Evolutionary conservation across 2,329 filamentous ascomycete genomes (phyloP).

Genomic region (Paecilomyces dactylethromorphus): DNA sequence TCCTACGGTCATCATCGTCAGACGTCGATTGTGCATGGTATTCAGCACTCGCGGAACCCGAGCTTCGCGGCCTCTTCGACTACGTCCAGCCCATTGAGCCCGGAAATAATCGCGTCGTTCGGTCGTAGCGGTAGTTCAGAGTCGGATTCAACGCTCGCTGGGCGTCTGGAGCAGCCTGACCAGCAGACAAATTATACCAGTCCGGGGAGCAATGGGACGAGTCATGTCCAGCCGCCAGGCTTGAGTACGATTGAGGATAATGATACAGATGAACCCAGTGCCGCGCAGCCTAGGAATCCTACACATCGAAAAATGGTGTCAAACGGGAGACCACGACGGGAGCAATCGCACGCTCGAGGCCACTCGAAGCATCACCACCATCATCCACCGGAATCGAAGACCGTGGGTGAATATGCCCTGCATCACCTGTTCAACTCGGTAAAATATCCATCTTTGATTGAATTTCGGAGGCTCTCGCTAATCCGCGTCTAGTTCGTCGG

Average conservation of each 20-base stretch:
- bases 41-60: slow-evolving; percentile 85
- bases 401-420: slow-evolving; percentile 94
- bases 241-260: slow-evolving; percentile 34
- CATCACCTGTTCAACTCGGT: slow-evolving; percentile 93
- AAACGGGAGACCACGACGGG: slow-evolving; percentile 60
- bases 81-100: slow-evolving; percentile 74
- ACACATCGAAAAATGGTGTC: slow-evolving; percentile 45
- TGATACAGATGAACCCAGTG: slow-evolving; percentile 21
- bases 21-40: slow-evolving; percentile 91
- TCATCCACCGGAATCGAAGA: slow-evolving; percentile 60
- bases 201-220: slow-evolving; percentile 36
- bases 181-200: slow-evolving; percentile 18
- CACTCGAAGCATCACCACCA: slow-evolving; percentile 64
- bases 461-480: slow-evolving; percentile 17
- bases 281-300: slow-evolving; percentile 17
- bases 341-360: slow-evolving; percentile 68
- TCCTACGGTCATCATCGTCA: slow-evolving; percentile 87
- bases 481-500: slow-evolving; percentile 65
- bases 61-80: slow-evolving; percentile 63
- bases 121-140: slow-evolving; percentile 51
- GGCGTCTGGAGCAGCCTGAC: slow-evolving; percentile 27
- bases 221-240: slow-evolving; percentile 18
- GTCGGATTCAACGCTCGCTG: slow-evolving; percentile 31
- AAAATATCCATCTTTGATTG: slow-evolving; percentile 26
- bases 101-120: slow-evolving; percentile 71